phyloP scores from a whole-genome alignment of 164 flowering plant genomes.

The Umbellularia californica region DNA sequence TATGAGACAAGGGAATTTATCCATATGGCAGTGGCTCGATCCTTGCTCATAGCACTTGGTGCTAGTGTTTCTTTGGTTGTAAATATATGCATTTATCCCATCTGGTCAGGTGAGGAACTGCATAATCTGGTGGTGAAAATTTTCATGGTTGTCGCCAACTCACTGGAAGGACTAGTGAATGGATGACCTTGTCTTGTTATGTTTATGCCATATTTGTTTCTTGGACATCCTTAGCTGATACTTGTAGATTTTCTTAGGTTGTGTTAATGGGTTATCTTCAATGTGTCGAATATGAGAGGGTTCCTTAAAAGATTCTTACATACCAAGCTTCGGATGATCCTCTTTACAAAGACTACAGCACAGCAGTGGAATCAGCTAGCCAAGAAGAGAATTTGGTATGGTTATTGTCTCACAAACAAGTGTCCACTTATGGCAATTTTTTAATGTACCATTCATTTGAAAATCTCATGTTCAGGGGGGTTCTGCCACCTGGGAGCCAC shows the following conservation, averaged over 20 bases:
- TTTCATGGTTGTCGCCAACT: conserved; percentile 61
- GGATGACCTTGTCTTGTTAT: neutral
- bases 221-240: neutral
- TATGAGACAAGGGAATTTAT: conserved; percentile 50
- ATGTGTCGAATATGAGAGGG: conserved; percentile 66
- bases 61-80: conserved; percentile 58
- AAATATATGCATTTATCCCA: conserved; percentile 73
- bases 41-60: conserved; percentile 68
- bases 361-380: conserved; percentile 70
- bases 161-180: conserved; percentile 17
- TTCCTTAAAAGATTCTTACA: conserved; percentile 75
- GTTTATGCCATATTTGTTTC: neutral
- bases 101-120: conserved; percentile 92
- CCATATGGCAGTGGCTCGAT: conserved; percentile 54
- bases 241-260: conserved; percentile 38
- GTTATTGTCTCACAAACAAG: neutral
- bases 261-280: conserved; percentile 65
- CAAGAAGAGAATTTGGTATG: conserved; percentile 68
- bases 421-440: neutral
- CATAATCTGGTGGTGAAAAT: conserved; percentile 81
- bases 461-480: conserved; percentile 38
- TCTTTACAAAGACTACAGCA: conserved; percentile 67
- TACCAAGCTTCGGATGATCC: conserved; percentile 84
- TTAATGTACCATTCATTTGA: neutral
- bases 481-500: conserved; percentile 92